Conservation (phyloP, 768 basidiomycete species). For the Cubamyces lactineus region DNA sequence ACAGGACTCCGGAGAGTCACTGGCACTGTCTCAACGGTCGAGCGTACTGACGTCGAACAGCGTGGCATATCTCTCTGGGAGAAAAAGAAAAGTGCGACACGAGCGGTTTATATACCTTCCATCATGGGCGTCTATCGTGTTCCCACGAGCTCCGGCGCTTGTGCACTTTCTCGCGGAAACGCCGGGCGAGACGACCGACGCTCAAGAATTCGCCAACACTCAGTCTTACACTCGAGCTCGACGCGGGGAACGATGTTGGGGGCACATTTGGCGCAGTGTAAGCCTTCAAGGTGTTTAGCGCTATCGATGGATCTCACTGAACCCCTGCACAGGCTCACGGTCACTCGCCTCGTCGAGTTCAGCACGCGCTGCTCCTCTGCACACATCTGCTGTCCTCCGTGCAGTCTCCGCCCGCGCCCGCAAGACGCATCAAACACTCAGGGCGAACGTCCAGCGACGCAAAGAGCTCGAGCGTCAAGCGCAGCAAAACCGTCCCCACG, state of each 20-base stretch:
- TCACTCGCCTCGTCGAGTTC: slow-evolving; percentile 45
- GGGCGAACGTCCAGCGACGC: slow-evolving; percentile 50
- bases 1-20: slow-evolving; percentile 56
- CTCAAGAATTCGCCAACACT: slow-evolving; percentile 10
- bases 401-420: slow-evolving; percentile 37
- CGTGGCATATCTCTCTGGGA: slow-evolving; percentile 62
- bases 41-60: slow-evolving; percentile 55
- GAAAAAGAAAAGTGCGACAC: slow-evolving; percentile 15
- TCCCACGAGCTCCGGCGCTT: slow-evolving; percentile 43
- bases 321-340: slow-evolving; percentile 36
- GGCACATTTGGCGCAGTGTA: slow-evolving; percentile 33
- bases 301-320: slow-evolving; percentile 15
- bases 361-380: slow-evolving; percentile 41
- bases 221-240: slow-evolving; percentile 16
- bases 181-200: background rate
- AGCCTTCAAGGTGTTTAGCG: slow-evolving; percentile 7
- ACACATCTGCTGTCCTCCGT: slow-evolving; percentile 48
- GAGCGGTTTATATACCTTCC: slow-evolving; percentile 33
- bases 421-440: slow-evolving; percentile 43
- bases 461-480: slow-evolving; percentile 44
- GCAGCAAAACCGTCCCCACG: slow-evolving; percentile 54
- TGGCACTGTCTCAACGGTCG: slow-evolving; percentile 69
- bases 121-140: slow-evolving; percentile 17
- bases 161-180: slow-evolving; percentile 3
- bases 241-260: slow-evolving; percentile 28